A percentile compares a stretch with the other conserved stretches of the same genome.
Conservation (phyloP, 352 stramenopile species). For the Peronospora belbahrii region DNA sequence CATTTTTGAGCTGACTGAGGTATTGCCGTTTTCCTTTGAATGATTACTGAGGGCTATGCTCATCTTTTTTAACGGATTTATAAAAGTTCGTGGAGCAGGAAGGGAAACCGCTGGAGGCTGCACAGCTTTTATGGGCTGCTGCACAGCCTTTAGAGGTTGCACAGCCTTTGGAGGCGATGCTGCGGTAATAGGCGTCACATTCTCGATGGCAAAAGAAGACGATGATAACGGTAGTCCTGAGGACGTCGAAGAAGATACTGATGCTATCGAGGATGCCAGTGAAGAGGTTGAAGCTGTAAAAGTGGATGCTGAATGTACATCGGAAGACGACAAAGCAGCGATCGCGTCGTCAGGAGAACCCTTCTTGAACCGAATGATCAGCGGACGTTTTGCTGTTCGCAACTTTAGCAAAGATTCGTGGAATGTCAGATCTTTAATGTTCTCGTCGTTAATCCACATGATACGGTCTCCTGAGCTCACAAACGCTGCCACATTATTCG, state of each 20-base stretch:
- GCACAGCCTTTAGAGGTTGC: too few species aligned
- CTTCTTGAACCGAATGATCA: constrained; percentile 83
- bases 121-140: too few species aligned
- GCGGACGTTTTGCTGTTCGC: constrained; percentile 68
- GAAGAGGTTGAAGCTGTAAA: constrained; percentile 21
- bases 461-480: constrained; percentile 62
- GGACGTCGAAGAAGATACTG: constrained; percentile 19
- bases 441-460: constrained; percentile 81
- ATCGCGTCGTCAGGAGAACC: constrained; percentile 37
- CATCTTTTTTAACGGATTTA: constrained; percentile 62
- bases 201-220: constrained; percentile 12
- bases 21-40: constrained; percentile 35
- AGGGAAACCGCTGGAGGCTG: constrained; percentile 10
- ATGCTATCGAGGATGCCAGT: constrained; percentile 21
- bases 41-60: constrained; percentile 32
- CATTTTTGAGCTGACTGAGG: constrained; percentile 26
- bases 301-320: constrained; percentile 17
- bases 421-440: constrained; percentile 62
- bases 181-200: constrained; percentile 3
- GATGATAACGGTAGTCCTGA: constrained; percentile 15
- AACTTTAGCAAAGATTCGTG: constrained; percentile 80
- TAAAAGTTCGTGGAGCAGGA: constrained; percentile 36
- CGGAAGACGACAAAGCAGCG: constrained; percentile 16
- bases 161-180: constrained; percentile 16
- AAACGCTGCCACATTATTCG: constrained; percentile 44